Conservation (phyloP, 2,329 filamentous ascomycete species). For the Botrytis sinoallii region DNA sequence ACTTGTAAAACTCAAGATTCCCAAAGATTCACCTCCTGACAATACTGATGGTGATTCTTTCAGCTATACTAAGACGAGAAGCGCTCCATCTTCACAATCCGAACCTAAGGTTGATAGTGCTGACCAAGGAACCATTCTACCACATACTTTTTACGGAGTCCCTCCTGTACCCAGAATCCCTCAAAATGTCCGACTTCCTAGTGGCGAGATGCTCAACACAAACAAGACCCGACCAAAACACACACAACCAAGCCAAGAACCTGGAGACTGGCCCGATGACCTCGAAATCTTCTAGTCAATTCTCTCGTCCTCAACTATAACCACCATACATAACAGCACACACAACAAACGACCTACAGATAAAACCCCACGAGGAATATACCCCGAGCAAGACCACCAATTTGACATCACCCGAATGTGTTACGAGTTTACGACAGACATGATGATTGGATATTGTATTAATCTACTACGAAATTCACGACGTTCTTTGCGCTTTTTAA, state of each 20-base stretch:
- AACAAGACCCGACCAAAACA: neutral
- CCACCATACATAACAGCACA: neutral
- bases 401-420: slow-evolving; percentile 15
- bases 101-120: slow-evolving; percentile 16
- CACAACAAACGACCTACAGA: neutral
- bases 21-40: slow-evolving; percentile 23
- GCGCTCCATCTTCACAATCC: slow-evolving; percentile 16
- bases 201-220: slow-evolving; percentile 12
- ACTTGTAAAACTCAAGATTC: slow-evolving; percentile 18
- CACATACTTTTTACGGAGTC: slow-evolving; percentile 20
- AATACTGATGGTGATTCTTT: slow-evolving; percentile 23
- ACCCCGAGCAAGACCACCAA: neutral
- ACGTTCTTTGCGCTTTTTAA: slow-evolving; percentile 9
- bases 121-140: neutral
- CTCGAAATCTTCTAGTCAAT: slow-evolving; percentile 16
- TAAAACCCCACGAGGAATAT: neutral
- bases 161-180: slow-evolving; percentile 33
- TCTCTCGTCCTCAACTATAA: neutral
- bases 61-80: slow-evolving; percentile 24
- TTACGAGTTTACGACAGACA: slow-evolving; percentile 20
- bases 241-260: neutral
- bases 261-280: slow-evolving; percentile 19
- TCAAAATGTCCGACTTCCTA: slow-evolving; percentile 26
- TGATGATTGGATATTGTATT: slow-evolving; percentile 20
- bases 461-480: slow-evolving; percentile 15